Conservation (phyloP, 2,329 filamentous ascomycete species). For the Beauveria sp. region DNA sequence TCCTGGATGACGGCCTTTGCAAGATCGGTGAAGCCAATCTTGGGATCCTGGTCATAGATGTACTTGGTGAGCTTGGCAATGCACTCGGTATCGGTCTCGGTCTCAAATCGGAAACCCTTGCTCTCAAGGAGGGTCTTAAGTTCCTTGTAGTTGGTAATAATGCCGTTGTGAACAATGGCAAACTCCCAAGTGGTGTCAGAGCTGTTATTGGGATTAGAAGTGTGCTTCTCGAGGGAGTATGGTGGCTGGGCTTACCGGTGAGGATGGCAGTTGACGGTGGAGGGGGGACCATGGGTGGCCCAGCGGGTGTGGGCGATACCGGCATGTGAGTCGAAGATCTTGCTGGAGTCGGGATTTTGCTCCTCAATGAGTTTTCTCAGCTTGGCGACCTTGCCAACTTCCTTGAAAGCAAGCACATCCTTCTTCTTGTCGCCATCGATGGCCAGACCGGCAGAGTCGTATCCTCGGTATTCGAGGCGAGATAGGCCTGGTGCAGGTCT, state of each 20-base stretch:
- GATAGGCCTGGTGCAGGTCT: slow-evolving; percentile 60
- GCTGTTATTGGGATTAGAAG: slow-evolving; percentile 35
- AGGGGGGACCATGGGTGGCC: slow-evolving; percentile 95
- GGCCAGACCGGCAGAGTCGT: slow-evolving; percentile 94
- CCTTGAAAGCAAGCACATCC: slow-evolving; percentile 94
- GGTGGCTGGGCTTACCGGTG: slow-evolving; percentile 61
- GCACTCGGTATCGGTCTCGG: slow-evolving; percentile 97
- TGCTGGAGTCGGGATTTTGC: slow-evolving; percentile 74
- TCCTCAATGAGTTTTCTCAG: slow-evolving; percentile 87
- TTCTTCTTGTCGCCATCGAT: slow-evolving; percentile 98
- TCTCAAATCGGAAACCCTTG: slow-evolving; percentile 99
- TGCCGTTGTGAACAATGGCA: slow-evolving; percentile 96
- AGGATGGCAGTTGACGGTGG: slow-evolving; percentile 93
- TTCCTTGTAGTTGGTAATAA: slow-evolving; percentile 99
- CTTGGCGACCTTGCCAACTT: slow-evolving; percentile 98
- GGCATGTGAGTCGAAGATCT: slow-evolving; percentile 95
- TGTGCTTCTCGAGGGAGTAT: not conserved
- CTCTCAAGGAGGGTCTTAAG: slow-evolving; percentile 83
- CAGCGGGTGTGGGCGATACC: slow-evolving; percentile 98
- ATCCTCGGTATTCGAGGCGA: slow-evolving; percentile 95
- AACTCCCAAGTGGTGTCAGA: slow-evolving; percentile 96
- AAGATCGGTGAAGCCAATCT: slow-evolving; percentile 91
- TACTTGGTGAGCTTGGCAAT: slow-evolving; percentile 99
- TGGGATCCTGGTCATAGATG: slow-evolving; percentile 89
- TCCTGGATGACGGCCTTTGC: slow-evolving; percentile 98